Evolutionary conservation across 1,284 basidiomycete genomes (phyloP).

Genomic region (Cryptococcus jaspeensis): DNA sequence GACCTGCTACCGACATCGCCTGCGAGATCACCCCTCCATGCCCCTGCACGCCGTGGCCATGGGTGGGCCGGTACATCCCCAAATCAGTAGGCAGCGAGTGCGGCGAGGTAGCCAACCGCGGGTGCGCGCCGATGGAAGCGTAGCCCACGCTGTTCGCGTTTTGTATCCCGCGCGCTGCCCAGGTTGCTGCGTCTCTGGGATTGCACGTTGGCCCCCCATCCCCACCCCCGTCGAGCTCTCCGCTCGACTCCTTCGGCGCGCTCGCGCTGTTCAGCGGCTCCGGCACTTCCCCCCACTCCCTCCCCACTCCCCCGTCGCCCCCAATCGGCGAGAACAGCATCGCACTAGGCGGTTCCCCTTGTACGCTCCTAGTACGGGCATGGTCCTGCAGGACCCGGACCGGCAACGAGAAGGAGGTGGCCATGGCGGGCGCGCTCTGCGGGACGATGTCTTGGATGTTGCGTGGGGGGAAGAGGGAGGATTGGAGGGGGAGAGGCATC

Average conservation of each 20-base stretch:
- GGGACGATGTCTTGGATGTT: slow-evolving; percentile 1
- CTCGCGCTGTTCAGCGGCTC: neutral
- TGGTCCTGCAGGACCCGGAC: slow-evolving; percentile 27
- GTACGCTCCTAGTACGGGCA: slow-evolving; percentile 29
- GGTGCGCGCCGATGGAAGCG: neutral
- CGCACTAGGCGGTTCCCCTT: slow-evolving; percentile 36
- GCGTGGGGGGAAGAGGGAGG: neutral
- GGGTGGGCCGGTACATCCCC: neutral
- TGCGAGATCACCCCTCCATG: neutral
- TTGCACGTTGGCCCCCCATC: too few species aligned
- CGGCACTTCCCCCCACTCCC: slow-evolving; percentile 6
- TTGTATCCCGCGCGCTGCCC: slow-evolving; percentile 20
- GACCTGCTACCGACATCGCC: neutral
- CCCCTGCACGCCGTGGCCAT: neutral
- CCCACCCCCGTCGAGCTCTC: too few species aligned
- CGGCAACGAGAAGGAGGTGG: slow-evolving; percentile 18
- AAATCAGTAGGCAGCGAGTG: slow-evolving; percentile 8
- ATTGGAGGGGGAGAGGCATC: neutral
- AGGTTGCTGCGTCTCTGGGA: slow-evolving; percentile 19
- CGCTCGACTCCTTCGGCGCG: too few species aligned
- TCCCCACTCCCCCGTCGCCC: neutral
- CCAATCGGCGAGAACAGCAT: slow-evolving; percentile 26
- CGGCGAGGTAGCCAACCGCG: neutral
- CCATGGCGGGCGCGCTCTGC: slow-evolving; percentile 20
- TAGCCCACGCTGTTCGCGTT: slow-evolving; percentile 11